Conservation (phyloP, 805 yeast species). For the Ogataea polymorpha region DNA sequence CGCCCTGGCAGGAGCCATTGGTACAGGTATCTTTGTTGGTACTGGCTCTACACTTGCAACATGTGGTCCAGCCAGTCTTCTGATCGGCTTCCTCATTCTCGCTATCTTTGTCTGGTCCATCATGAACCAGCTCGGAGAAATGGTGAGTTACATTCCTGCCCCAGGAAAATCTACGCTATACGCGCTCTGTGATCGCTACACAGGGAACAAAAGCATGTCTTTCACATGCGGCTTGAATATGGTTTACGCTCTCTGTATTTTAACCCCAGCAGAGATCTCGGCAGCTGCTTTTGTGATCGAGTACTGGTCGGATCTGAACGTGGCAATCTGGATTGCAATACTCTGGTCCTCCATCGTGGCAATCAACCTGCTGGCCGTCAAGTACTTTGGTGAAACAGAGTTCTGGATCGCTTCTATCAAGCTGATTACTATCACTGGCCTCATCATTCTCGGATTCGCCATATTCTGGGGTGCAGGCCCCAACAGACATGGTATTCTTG, state of each 20-base stretch:
- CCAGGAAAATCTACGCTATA: conserved; percentile 45
- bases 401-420: conserved; percentile 68
- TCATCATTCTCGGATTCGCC: conserved; percentile 51
- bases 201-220: conserved; percentile 27
- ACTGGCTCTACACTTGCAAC: conserved; percentile 38
- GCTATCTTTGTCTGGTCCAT: conserved; percentile 64
- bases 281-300: conserved; percentile 60
- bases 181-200: conserved; percentile 29
- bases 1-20: conserved; percentile 71
- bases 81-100: conserved; percentile 60
- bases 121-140: conserved; percentile 62
- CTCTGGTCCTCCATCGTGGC: conserved; percentile 44
- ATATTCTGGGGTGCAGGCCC: conserved; percentile 68
- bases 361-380: conserved; percentile 46
- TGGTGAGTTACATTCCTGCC: conserved; percentile 58
- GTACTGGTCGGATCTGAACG: conserved; percentile 55
- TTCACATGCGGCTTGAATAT: conserved; percentile 39
- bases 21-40: conserved; percentile 57
- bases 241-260: conserved; percentile 30
- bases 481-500: conserved; percentile 46
- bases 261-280: conserved; percentile 49
- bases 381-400: conserved; percentile 45
- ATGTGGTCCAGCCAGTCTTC: conserved; percentile 36
- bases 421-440: conserved; percentile 60
- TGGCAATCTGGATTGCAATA: conserved; percentile 59